Percentiles rank a stretch among this genome's conserved stretches.
These are phyloP conservation scores for Psilocybe subaeruginosa DNA, from an alignment of 768 basidiomycete species.

Conservation along the genomic window DNA sequence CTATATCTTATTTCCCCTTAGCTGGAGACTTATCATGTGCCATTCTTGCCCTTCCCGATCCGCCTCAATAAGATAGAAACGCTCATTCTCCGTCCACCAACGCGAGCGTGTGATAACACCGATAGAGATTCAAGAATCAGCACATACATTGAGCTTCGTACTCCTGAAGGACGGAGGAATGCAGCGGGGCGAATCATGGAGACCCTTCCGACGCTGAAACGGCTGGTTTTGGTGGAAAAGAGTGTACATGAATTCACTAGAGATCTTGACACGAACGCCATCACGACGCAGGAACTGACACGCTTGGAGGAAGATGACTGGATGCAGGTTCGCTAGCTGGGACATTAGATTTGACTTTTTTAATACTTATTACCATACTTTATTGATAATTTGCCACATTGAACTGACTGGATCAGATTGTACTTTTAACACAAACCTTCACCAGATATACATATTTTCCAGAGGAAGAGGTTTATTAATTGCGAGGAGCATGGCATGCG, in stretches of 20 bases:
- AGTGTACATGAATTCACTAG: slow-evolving; percentile 9
- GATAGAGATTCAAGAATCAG: slow-evolving; percentile 7
- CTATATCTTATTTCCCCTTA: neutral
- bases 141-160: slow-evolving; percentile 12
- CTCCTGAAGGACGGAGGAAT: slow-evolving; percentile 1
- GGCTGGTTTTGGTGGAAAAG: slow-evolving; percentile 16
- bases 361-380: neutral
- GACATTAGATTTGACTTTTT: neutral
- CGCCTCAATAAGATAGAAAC: slow-evolving; percentile 20
- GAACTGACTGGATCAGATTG: neutral
- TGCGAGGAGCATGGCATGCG: neutral
- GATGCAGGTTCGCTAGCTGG: neutral
- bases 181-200: slow-evolving; percentile 19
- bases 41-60: slow-evolving; percentile 19
- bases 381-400: neutral
- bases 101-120: slow-evolving; percentile 9
- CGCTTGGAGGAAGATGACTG: slow-evolving; percentile 7
- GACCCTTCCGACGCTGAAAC: slow-evolving; percentile 13
- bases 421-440: neutral
- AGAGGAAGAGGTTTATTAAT: neutral
- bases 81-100: slow-evolving; percentile 20
- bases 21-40: slow-evolving; percentile 18
- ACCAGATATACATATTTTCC: neutral
- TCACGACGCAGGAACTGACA: neutral
- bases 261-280: neutral